phyloP scores from a whole-genome alignment of 495 filamentous ascomycete species.

The Gamarada debralockiae region DNA sequence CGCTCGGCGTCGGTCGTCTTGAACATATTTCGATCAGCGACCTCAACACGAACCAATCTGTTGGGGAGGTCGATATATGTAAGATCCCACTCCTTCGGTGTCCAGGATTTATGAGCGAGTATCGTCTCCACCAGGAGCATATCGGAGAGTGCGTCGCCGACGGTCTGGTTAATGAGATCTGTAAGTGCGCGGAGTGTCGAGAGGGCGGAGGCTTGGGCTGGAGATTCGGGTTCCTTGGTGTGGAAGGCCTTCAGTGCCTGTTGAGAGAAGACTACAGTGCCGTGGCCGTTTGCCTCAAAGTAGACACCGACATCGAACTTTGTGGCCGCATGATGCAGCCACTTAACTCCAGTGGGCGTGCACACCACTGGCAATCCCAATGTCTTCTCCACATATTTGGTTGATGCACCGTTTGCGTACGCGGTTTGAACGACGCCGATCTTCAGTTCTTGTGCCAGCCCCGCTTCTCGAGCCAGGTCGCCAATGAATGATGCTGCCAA shows the following conservation, averaged over 20 bases:
- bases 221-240: slow-evolving; percentile 77
- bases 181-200: slow-evolving; percentile 76
- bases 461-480: slow-evolving; percentile 76
- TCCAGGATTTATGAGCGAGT: slow-evolving; percentile 92
- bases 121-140: slow-evolving; percentile 95
- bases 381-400: slow-evolving; percentile 81
- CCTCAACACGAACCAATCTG: slow-evolving; percentile 87
- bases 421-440: slow-evolving; percentile 96
- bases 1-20: slow-evolving; percentile 89
- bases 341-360: slow-evolving; percentile 94
- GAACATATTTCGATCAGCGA: slow-evolving; percentile 82
- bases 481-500: slow-evolving; percentile 92
- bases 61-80: slow-evolving; percentile 97
- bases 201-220: slow-evolving; percentile 81
- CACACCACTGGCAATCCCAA: slow-evolving; percentile 87
- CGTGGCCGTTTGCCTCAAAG: slow-evolving; percentile 98
- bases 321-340: slow-evolving; percentile 90
- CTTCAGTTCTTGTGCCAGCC: slow-evolving; percentile 71
- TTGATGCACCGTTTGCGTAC: slow-evolving; percentile 96
- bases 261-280: slow-evolving; percentile 90
- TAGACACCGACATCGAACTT: slow-evolving; percentile 94
- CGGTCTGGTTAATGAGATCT: slow-evolving; percentile 94
- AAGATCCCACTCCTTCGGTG: slow-evolving; percentile 81
- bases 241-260: slow-evolving; percentile 73
- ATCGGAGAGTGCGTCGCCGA: slow-evolving; percentile 93